phyloP scores from a whole-genome alignment of 345 rosid species.

The Eucalyptus urophylla region DNA sequence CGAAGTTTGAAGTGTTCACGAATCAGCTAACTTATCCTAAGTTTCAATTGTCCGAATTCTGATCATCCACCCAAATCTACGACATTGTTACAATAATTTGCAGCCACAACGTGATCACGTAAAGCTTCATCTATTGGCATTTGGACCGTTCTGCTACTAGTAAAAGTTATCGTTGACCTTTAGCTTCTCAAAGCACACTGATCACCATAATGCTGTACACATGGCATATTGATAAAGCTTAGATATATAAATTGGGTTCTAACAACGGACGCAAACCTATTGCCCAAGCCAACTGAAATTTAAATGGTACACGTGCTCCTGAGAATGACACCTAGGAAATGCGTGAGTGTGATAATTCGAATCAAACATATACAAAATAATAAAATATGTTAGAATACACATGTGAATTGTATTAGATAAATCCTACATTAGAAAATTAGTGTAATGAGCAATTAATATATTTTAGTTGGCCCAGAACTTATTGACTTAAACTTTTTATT shows the following conservation, averaged over 20 bases:
- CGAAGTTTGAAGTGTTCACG: not conserved
- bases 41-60: not conserved
- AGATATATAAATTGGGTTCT: not conserved
- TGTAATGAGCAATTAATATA: too few relatives aligned
- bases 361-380: not conserved
- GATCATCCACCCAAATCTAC: not conserved
- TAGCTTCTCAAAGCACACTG: not conserved
- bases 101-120: not conserved
- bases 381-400: not conserved
- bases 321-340: not conserved
- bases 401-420: too few relatives aligned
- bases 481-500: too few relatives aligned
- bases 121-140: not conserved
- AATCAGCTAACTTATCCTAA: not conserved
- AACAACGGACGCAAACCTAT: not conserved
- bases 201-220: not conserved
- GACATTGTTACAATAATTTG: not conserved
- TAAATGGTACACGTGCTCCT: not conserved
- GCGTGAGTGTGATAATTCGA: not conserved
- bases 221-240: not conserved
- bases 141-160: not conserved
- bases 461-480: fast-evolving
- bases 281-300: not conserved
- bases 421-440: fast-evolving
- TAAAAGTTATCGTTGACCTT: not conserved